These are phyloP conservation scores for Malus domestica DNA, from an alignment of 306 rosid genomes.

Conservation along the genomic window DNA sequence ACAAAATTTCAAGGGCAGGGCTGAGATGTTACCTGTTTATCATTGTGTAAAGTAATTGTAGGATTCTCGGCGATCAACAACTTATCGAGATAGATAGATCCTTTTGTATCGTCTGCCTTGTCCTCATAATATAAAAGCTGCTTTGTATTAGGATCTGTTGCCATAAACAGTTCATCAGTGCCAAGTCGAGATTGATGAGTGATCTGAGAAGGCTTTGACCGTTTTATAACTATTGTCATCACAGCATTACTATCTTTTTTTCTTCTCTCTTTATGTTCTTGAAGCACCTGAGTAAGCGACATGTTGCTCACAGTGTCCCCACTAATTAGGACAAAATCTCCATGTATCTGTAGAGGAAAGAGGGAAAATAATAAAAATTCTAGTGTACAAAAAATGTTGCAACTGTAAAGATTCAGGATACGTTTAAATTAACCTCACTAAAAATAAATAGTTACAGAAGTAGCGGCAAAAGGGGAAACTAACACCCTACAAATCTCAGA, in stretches of 20 bases:
- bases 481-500: neutral
- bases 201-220: constrained; percentile 75
- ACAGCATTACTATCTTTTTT: constrained; percentile 89
- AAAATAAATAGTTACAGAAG: neutral
- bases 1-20: constrained; percentile 12
- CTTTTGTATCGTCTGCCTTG: constrained; percentile 60
- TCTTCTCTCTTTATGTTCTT: constrained; percentile 85
- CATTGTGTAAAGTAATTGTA: constrained; percentile 79
- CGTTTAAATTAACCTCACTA: neutral
- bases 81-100: constrained; percentile 63
- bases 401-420: neutral
- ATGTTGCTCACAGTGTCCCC: constrained; percentile 99
- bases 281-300: constrained; percentile 84
- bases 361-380: constrained; percentile 24
- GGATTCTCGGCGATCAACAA: constrained; percentile 63
- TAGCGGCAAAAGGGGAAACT: neutral
- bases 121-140: constrained; percentile 91
- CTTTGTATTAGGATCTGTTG: constrained; percentile 76
- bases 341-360: constrained; percentile 65
- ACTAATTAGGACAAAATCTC: constrained; percentile 90
- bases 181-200: constrained; percentile 92
- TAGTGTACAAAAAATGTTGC: constrained; percentile 13
- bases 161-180: constrained; percentile 89
- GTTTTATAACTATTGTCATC: constrained; percentile 89
- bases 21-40: constrained; percentile 60